A percentile compares a stretch with the other conserved stretches of the same genome.
Evolutionary conservation across 306 rosid species (phyloP).

Genomic region (Luffa acutangula): DNA sequence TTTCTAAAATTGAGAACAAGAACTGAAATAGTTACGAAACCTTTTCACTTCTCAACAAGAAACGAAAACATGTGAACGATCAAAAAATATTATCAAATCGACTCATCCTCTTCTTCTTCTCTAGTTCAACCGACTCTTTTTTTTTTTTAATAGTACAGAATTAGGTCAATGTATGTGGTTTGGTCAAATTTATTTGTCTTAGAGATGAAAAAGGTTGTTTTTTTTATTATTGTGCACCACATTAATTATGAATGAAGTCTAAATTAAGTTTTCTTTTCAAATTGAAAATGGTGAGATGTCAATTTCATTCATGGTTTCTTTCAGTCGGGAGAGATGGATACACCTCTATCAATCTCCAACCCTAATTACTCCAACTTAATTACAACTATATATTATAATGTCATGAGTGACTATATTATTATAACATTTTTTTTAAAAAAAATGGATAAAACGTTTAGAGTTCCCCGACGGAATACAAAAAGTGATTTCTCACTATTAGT

Average conservation of each 20-base stretch:
- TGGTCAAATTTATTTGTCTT: not conserved
- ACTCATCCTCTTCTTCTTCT: too few species aligned
- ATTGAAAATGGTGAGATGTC: conserved; percentile 3
- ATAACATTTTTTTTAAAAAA: too few species aligned
- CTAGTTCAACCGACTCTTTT: too few species aligned
- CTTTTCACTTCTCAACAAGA: too few species aligned
- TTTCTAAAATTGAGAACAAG: too few species aligned
- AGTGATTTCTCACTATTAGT: too few species aligned
- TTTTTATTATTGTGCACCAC: not conserved
- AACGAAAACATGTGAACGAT: too few species aligned
- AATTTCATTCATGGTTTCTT: not conserved
- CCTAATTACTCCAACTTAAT: not conserved
- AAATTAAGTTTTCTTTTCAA: not conserved
- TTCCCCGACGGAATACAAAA: too few species aligned
- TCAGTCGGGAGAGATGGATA: not conserved
- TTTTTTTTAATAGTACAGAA: not conserved
- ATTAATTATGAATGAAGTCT: not conserved
- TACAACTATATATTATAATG: not conserved
- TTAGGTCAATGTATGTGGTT: not conserved
- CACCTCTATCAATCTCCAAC: not conserved
- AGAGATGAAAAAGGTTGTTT: not conserved
- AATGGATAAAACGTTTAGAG: too few species aligned
- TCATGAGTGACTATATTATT: too few species aligned
- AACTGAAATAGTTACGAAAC: too few species aligned
- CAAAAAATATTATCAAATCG: too few species aligned